Evolutionary conservation across 2,329 filamentous ascomycete species (phyloP).

Genomic region (Pseudogymnoascus sp.): DNA sequence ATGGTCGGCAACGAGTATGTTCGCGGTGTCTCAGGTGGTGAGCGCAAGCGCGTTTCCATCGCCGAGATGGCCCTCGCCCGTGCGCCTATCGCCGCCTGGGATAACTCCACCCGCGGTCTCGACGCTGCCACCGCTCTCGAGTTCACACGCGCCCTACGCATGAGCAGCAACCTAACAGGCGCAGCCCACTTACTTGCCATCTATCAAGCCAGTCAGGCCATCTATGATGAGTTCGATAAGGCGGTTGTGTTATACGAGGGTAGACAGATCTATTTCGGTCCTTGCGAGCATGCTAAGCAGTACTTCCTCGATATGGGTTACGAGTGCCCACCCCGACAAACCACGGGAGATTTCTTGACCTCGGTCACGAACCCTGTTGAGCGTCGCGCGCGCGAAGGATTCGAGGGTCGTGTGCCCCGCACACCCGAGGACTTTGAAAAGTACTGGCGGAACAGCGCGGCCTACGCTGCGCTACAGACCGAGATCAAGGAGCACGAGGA

Average conservation of each 20-base stretch:
- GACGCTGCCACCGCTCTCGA: conserved; percentile 68
- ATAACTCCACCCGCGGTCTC: conserved; percentile 52
- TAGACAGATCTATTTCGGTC: conserved; percentile 66
- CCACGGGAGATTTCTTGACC: conserved; percentile 61
- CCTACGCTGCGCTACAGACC: conserved; percentile 33
- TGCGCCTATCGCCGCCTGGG: conserved; percentile 35
- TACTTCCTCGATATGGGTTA: conserved; percentile 69
- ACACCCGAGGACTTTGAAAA: conserved; percentile 48
- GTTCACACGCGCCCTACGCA: conserved; percentile 60
- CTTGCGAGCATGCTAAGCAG: conserved; percentile 51
- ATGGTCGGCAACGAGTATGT: conserved; percentile 70
- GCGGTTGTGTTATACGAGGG: conserved; percentile 60
- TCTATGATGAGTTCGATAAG: conserved; percentile 65
- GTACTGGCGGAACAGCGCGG: conserved; percentile 40
- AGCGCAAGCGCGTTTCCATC: conserved; percentile 73
- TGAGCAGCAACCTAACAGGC: conserved; percentile 56
- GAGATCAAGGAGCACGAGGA: conserved; percentile 47
- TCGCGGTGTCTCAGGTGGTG: conserved; percentile 60
- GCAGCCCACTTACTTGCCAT: conserved; percentile 59
- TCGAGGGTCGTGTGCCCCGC: conserved; percentile 48
- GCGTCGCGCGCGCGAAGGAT: conserved; percentile 47
- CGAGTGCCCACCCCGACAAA: conserved; percentile 51
- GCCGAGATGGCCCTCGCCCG: conserved; percentile 59
- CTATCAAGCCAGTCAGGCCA: conserved; percentile 63
- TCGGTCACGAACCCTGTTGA: conserved; percentile 61